These are phyloP conservation scores for Pseudogymnoascus sp. DNA, from an alignment of 2,329 filamentous ascomycete genomes.

Conservation along the genomic window DNA sequence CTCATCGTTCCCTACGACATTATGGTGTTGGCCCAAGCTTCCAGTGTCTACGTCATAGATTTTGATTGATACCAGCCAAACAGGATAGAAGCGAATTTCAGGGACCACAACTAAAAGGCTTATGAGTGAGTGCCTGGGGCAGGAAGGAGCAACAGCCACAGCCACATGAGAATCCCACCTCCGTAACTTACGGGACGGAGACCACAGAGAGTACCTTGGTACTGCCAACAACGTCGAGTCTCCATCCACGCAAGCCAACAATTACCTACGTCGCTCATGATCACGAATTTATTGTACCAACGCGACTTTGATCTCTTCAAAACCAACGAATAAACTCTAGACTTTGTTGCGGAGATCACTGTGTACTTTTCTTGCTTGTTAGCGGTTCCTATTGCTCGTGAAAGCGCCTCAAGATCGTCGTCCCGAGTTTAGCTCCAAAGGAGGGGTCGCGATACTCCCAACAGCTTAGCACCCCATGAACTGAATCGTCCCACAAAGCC, in stretches of 20 bases:
- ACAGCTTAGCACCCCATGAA: constrained; percentile 2
- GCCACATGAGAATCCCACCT: background rate
- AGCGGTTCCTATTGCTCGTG: background rate
- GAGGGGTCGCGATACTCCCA: constrained; percentile 5
- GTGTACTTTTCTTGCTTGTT: background rate
- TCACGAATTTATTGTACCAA: constrained; percentile 5
- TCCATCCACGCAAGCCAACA: background rate
- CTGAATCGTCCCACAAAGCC: constrained; percentile 5
- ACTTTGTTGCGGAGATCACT: background rate
- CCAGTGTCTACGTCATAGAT: constrained; percentile 4
- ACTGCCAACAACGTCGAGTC: constrained; percentile 3
- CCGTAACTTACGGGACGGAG: too few relatives aligned
- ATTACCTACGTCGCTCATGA: background rate
- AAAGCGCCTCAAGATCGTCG: constrained; percentile 1
- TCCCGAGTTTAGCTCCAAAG: constrained; percentile 6
- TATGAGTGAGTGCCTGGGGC: constrained; percentile 9
- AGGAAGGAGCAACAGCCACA: background rate
- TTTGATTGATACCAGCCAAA: background rate
- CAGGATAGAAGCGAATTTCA: constrained; percentile 8
- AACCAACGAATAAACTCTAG: background rate
- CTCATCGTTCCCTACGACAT: constrained; percentile 5
- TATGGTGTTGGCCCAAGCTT: constrained; percentile 2
- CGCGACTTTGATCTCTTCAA: background rate
- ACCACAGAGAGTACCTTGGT: background rate
- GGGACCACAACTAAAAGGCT: constrained; percentile 4